Base-by-base conservation (phyloP, 768 basidiomycete species). In the Suillus weaverae region DNA sequence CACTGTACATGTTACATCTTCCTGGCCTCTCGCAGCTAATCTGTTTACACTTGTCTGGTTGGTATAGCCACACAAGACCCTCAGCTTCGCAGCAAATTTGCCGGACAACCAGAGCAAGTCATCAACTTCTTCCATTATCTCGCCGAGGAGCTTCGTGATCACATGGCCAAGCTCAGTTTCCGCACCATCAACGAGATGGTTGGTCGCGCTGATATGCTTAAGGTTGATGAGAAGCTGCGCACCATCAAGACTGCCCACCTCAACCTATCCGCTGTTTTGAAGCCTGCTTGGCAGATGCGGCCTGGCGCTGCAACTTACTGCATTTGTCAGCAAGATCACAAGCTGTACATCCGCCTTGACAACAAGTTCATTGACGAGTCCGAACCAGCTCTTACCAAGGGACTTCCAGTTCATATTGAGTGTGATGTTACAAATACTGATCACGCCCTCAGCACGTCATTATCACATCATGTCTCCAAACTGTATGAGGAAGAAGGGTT, bases 111-210 rank as follows among this genome's bases (percentile, higher is more conserved):
- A 11, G 97, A 98, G 78, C 97, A 99, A 73, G 95, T 99, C 73
- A 97, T 99, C 82, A 99, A 98, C 79, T 98, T 97, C 84, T 97
- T 99, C 88, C 97, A 95, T 81, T 98, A 98, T 75, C 85, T 99
- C 62, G 96, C 96, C 5, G 95, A 98, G 74, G 97, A 99, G 66
- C 85, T 98, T 63, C 94, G 97, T 69, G 80, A 81, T 7, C 87
- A 91, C 81, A 98, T 99, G 97, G 97, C 97, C 38, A 97, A 97
- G 79, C 91, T 99, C 66, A 97, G 97, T 36, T 96, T 99, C 87
- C 91, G 97, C 63, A 99, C 97, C 38, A 97, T 99, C 83, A 97
- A 97, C 77, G 97, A 99, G 82, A 98, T 99, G 97, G 95, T 99
- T 69, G 97, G 97, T 39, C 88, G 95, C 62, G 87, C 95, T 50